These are phyloP conservation scores for Chytriomyces confervae DNA, from an alignment of 192 early-diverging fungal genomes.

Conservation along the genomic window DNA sequence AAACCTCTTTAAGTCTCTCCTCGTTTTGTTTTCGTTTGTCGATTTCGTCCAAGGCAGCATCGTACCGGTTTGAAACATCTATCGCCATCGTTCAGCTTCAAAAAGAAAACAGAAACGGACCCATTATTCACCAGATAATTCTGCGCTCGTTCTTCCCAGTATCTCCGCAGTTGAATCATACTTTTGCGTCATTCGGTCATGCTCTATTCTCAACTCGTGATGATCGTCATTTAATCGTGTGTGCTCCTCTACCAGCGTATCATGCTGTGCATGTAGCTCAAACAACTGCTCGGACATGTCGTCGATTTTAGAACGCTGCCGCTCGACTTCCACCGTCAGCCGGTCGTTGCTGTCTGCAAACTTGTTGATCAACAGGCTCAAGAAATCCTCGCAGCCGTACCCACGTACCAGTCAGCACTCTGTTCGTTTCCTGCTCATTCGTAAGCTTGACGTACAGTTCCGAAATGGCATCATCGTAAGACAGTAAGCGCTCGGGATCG, in stretches of 20 bases:
- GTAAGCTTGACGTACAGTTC: constrained; percentile 24
- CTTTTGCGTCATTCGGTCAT: not conserved
- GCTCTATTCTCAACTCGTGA: not conserved
- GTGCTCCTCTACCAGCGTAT: not conserved
- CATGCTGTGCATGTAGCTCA: constrained; percentile 16
- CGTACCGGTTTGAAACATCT: not conserved
- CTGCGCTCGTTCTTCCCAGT: no score
- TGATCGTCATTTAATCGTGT: not conserved
- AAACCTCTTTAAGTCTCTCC: not conserved
- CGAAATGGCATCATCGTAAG: constrained; percentile 39
- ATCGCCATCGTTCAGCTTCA: no score
- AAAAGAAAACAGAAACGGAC: no score
- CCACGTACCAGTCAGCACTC: constrained; percentile 9
- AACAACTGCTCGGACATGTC: constrained; percentile 12
- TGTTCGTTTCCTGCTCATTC: constrained; percentile 20
- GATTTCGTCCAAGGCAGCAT: not conserved
- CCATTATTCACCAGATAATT: no score
- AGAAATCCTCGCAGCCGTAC: not conserved
- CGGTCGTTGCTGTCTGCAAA: constrained; percentile 15
- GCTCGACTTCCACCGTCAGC: constrained; percentile 2
- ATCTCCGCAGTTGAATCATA: not conserved
- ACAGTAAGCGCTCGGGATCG: constrained; percentile 28
- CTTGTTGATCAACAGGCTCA: not conserved
- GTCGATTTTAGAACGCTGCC: constrained; percentile 11
- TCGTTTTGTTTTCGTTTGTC: not conserved